Percentiles rank a stretch among this genome's conserved stretches.
phyloP scores from a whole-genome alignment of 108 stramenopile genomes.

The Fragilaria crotonensis region DNA sequence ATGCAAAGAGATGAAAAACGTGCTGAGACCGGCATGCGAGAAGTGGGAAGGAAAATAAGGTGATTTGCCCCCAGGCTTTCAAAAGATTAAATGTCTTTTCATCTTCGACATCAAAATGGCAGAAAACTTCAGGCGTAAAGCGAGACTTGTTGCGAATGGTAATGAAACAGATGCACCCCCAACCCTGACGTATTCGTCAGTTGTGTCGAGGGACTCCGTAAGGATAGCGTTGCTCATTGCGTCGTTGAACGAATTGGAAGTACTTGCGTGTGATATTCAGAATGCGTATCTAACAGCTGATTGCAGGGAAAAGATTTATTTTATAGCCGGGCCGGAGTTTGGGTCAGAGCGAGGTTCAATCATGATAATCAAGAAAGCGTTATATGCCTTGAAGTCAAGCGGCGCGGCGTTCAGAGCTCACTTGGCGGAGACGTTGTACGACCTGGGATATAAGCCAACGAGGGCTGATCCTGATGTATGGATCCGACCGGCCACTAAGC shows the following conservation, averaged over 20 bases:
- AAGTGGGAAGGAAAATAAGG: constrained; percentile 40
- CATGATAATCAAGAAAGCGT: constrained; percentile 10
- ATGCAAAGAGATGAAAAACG: constrained; percentile 25
- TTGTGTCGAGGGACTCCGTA: neutral
- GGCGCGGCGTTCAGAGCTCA: constrained; percentile 18
- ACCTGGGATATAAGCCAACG: too few relatives aligned
- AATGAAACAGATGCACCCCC: too few relatives aligned
- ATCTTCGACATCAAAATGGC: constrained; percentile 39
- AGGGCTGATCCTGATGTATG: too few relatives aligned
- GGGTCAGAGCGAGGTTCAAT: constrained; percentile 4
- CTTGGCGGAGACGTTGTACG: constrained; percentile 1
- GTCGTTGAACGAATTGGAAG: constrained; percentile 19
- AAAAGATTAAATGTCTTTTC: constrained; percentile 24
- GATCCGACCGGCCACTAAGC: too few relatives aligned
- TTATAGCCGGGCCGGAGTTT: constrained; percentile 19
- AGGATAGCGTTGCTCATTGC: constrained; percentile 3
- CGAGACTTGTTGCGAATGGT: too few relatives aligned
- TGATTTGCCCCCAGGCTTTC: constrained; percentile 27
- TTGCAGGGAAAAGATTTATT: constrained; percentile 15
- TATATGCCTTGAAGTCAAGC: constrained; percentile 15
- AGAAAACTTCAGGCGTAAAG: constrained; percentile 16
- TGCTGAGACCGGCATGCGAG: too few relatives aligned
- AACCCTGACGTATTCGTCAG: too few relatives aligned
- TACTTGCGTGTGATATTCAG: too few relatives aligned
- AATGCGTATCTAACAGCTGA: too few relatives aligned